Evolutionary conservation across 2,329 filamentous ascomycete species (phyloP), one percentile per base, ranked within the genome.

Genomic region (Aspergillus felis): DNA sequence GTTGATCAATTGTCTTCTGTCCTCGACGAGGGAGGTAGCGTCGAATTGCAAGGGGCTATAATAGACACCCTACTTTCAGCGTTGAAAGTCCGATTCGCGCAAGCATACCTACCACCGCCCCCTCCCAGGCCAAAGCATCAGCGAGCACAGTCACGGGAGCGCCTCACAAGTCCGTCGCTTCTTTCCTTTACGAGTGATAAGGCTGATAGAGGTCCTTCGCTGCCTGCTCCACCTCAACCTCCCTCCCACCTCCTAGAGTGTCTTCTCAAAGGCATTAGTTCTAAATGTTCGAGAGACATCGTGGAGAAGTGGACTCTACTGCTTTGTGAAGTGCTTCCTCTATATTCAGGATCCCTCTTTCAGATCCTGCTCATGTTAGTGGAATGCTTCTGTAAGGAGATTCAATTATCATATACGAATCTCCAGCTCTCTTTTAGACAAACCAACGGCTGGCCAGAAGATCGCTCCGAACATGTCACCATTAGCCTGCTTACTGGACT

Each of bases 231-330:
- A 50, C 72, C 74, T 50, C 74, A 71, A 27, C 75, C 77, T 17
- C 83, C 87, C 3, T 89, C 90, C 22, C 86, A 89, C 17, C 79
- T 87, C 38, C 76, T 99, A n/a, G 82, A 90, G 61, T 96, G 91
- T 68, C 81, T 99, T 12, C 87, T 91, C 59, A 85, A 87, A 49
- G 94, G 92, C 0, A 87, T 99, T 51, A 86, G 89, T 55, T 90
- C 91, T 3, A 71, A 82, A 2, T 86, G 81, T 54, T 92, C 90
- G 64, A 86, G 91, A 4, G 81, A 86, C 8, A 87, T 95, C 5
- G 79, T 99, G 38, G 92, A 97, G 66, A 92, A 90, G 70, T 99
- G 95, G 95, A 87, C 97, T 9, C 82, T 84, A 29, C 92, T 99
- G 64, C 80, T 99, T 7, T 84, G 86, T 4, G 89, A 93, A 69